These are phyloP conservation scores for Tricholomella constricta DNA, from an alignment of 768 basidiomycete species.

Conservation along the genomic window DNA sequence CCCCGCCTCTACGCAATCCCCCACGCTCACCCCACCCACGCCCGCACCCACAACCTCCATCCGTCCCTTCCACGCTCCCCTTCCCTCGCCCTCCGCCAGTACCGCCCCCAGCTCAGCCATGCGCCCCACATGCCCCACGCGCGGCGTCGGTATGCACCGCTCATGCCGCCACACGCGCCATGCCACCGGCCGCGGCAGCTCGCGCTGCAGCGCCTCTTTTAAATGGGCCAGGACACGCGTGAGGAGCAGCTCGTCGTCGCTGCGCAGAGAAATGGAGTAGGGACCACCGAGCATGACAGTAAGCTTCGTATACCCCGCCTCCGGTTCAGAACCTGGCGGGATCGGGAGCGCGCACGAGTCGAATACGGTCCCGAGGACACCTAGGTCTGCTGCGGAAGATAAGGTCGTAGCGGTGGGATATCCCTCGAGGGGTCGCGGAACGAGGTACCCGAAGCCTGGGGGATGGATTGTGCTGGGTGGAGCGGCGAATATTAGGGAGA, in stretches of 20 bases:
- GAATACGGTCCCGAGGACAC: conserved; percentile 85
- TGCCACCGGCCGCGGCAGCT: conserved; percentile 57
- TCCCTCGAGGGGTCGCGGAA: conserved; percentile 70
- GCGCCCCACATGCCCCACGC: conserved; percentile 70
- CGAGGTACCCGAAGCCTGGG: conserved; percentile 90
- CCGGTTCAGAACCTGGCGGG: background rate
- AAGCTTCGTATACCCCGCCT: conserved; percentile 62
- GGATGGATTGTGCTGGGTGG: conserved; percentile 63
- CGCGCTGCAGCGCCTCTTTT: conserved; percentile 44
- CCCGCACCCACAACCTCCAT: conserved; percentile 82
- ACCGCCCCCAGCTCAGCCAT: conserved; percentile 58
- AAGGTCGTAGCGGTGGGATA: conserved; percentile 37
- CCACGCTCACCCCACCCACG: conserved; percentile 83
- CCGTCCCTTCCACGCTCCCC: conserved; percentile 20
- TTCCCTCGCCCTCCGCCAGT: conserved; percentile 46
- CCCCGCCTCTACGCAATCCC: conserved; percentile 81
- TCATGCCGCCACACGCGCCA: conserved; percentile 54
- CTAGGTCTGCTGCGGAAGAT: conserved; percentile 31
- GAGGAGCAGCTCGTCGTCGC: conserved; percentile 17
- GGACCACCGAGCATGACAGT: conserved; percentile 93
- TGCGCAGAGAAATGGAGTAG: conserved; percentile 39
- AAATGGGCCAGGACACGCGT: conserved; percentile 36
- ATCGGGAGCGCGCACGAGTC: conserved; percentile 70
- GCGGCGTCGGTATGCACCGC: conserved; percentile 78
- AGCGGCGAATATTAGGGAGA: conserved; percentile 81